phyloP scores from a whole-genome alignment of 352 stramenopile species.

The Peronospora tabacina region DNA sequence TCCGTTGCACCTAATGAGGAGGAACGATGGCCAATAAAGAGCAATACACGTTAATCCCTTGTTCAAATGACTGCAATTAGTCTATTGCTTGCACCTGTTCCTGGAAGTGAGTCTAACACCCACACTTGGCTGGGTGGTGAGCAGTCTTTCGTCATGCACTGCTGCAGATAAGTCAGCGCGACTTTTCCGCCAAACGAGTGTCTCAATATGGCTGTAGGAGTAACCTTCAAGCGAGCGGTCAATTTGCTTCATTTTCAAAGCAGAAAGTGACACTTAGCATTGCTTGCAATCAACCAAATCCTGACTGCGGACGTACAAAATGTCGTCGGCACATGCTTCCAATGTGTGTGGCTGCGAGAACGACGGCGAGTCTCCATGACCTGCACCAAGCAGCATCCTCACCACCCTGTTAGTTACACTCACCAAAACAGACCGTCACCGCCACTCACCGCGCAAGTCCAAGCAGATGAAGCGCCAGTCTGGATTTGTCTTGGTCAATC shows the following conservation, averaged over 20 bases:
- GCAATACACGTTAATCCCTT: not conserved
- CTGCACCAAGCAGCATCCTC: slow-evolving; percentile 18
- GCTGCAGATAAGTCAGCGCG: slow-evolving; percentile 56
- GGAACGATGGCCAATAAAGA: not conserved
- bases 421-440: not conserved
- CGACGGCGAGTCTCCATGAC: slow-evolving; percentile 69
- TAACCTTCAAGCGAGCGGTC: slow-evolving; percentile 39
- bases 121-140: slow-evolving; percentile 49
- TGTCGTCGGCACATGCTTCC: slow-evolving; percentile 54
- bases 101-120: slow-evolving; percentile 65
- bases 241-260: slow-evolving; percentile 31
- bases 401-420: not conserved
- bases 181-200: slow-evolving; percentile 82
- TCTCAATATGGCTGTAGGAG: slow-evolving; percentile 53
- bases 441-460: slow-evolving; percentile 50
- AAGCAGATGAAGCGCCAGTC: slow-evolving; percentile 63
- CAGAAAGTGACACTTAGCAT: not conserved
- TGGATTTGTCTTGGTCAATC: slow-evolving; percentile 50
- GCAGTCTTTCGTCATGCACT: slow-evolving; percentile 37
- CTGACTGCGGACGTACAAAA: slow-evolving; percentile 37
- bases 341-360: slow-evolving; percentile 53
- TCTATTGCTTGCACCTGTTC: slow-evolving; percentile 34
- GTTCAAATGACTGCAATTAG: not conserved
- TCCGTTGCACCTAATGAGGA: slow-evolving; percentile 36
- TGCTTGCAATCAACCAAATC: not conserved